Conservation (phyloP, 139 green algal species). For the Tetraselmis chui region DNA sequence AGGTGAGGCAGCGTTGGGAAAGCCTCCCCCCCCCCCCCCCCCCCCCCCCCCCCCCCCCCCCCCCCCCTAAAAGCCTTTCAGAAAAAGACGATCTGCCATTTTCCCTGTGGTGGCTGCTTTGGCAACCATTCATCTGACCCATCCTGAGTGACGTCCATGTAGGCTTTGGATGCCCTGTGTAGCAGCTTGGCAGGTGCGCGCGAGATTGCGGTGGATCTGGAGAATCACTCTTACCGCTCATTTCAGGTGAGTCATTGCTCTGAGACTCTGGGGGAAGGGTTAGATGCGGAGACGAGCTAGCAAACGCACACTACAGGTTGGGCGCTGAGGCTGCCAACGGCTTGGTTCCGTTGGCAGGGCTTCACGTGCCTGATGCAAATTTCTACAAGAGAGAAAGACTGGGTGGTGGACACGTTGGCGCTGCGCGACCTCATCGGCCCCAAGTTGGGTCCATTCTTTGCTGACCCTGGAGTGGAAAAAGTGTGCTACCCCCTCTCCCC, state of each 20-base stretch:
- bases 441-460: constrained; percentile 54
- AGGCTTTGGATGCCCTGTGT: constrained; percentile 23
- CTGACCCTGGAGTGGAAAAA: constrained; percentile 63
- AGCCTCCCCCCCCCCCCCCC: background rate
- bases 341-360: no score
- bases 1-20: constrained; percentile 5
- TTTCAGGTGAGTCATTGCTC: constrained; percentile 41
- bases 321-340: no score
- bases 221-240: constrained; percentile 73
- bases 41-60: no score
- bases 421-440: constrained; percentile 47
- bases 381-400: constrained; percentile 70
- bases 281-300: no score
- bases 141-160: background rate
- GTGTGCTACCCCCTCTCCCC: no score
- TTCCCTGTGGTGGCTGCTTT: no score
- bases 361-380: constrained; percentile 93
- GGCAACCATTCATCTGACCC: background rate
- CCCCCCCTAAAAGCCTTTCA: no score
- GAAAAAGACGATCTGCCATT: no score
- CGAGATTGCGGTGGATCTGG: constrained; percentile 83
- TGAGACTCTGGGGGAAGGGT: no score
- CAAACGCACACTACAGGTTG: no score
- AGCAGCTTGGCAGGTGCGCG: constrained; percentile 25
- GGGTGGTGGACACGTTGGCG: constrained; percentile 76